Conservation (phyloP, 805 yeast genomes). For the Jamesozyma piceae region DNA sequence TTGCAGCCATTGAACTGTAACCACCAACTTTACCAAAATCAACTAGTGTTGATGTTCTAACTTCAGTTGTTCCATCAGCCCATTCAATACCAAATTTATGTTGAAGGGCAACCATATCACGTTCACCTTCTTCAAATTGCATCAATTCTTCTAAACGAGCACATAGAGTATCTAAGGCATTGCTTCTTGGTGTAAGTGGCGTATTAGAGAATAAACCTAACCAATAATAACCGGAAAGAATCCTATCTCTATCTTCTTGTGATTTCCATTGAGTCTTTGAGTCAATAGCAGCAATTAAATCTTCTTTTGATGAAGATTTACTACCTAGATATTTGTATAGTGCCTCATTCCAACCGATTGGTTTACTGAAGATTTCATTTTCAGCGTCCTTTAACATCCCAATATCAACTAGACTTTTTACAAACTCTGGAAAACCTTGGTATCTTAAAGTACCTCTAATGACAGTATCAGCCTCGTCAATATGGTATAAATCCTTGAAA, state of each 20-base stretch:
- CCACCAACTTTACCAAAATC: slow-evolving; percentile 85
- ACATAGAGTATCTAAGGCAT: slow-evolving; percentile 92
- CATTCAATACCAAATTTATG: slow-evolving; percentile 97
- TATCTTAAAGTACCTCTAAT: slow-evolving; percentile 94
- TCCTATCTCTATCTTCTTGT: slow-evolving; percentile 75
- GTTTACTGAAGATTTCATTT: slow-evolving; percentile 45
- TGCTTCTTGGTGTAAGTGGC: slow-evolving; percentile 77
- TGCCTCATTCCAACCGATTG: slow-evolving; percentile 83
- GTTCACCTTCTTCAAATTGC: slow-evolving; percentile 93
- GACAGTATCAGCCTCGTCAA: slow-evolving; percentile 96
- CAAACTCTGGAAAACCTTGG: slow-evolving; percentile 98
- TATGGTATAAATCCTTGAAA: slow-evolving; percentile 81
- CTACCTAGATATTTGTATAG: slow-evolving; percentile 68
- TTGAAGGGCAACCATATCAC: slow-evolving; percentile 90
- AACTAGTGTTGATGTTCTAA: slow-evolving; percentile 90
- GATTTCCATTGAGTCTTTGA: slow-evolving; percentile 72
- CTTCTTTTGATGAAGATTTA: slow-evolving; percentile 57
- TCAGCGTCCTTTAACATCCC: slow-evolving; percentile 82
- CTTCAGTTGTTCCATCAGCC: slow-evolving; percentile 85
- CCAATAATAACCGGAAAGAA: slow-evolving; percentile 86
- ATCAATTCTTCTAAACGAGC: slow-evolving; percentile 90
- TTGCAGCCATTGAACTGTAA: slow-evolving; percentile 96
- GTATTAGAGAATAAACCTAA: slow-evolving; percentile 79
- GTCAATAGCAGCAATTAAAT: slow-evolving; percentile 66
- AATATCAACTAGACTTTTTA: slow-evolving; percentile 87